Evolutionary conservation across 805 yeast species (phyloP), one percentile per base, ranked within the genome.

Genomic region (Saccharomycopsis malanga): DNA sequence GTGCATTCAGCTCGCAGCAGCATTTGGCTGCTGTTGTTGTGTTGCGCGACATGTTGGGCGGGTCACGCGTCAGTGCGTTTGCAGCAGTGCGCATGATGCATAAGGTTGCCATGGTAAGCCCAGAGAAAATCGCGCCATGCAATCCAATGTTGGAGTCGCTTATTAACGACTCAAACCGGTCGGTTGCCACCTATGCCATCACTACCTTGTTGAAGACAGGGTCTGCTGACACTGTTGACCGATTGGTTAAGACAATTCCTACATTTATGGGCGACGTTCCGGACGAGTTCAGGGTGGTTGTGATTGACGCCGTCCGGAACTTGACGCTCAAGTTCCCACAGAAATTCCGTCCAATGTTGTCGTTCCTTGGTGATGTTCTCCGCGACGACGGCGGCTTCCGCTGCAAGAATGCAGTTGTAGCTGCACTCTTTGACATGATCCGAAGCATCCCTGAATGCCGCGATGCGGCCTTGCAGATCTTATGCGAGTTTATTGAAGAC

Each of bases 401-500:
- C 52, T 87, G 88, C 66, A 93, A 93, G 67, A 82, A 86, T 45
- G 75, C 87, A 39, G 86, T 91, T 56, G 85, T 93, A 36, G 97
- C 89, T 63, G 95, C 98, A 1, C 75, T 93, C 55, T 87, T 89
- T 56, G 98, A 91, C 63, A 74, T 93, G 65, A 86, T 93, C 57
- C 82, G 83, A 56, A 87, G 83, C 60, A 81, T 87, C 51, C 95
- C 96, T 18, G 79, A 73, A 54, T 87, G 94, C 12, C 78, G 86
- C 59, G 93, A 85, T 57, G 65, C 76, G 42, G 95, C 96, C 20
- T 71, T 93, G 59, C 87, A 85, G 67, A 83, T 83, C 64, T 73
- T 93, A 58, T 88, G 98, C 73, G 98, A 93, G 66, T 89, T 88
- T 61, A 93, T 93, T 58, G 98, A 93, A 68, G 98, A 93, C 71